phyloP scores from a whole-genome alignment of 2,329 filamentous ascomycete species.

The Pyrenophora tritici-repentis region DNA sequence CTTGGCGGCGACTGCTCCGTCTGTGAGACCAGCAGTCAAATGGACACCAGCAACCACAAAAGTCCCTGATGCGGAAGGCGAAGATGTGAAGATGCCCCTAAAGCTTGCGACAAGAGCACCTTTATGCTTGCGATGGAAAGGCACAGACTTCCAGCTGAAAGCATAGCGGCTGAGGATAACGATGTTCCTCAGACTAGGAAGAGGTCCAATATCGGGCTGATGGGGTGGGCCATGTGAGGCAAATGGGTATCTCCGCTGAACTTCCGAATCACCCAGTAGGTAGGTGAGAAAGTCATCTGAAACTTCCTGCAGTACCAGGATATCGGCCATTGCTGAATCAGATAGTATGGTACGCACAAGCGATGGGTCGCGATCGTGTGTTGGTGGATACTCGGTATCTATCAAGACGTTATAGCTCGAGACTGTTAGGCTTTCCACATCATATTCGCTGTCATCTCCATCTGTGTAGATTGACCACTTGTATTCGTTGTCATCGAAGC shows the following conservation, averaged over 20 bases:
- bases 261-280: constrained; percentile 54
- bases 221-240: constrained; percentile 62
- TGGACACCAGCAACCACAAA: constrained; percentile 64
- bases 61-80: constrained; percentile 24
- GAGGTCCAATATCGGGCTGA: constrained; percentile 58
- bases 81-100: constrained; percentile 38
- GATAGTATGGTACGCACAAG: constrained; percentile 45
- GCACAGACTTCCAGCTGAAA: constrained; percentile 62
- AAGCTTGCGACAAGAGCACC: constrained; percentile 59
- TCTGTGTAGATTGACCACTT: constrained; percentile 28
- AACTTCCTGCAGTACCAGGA: constrained; percentile 64
- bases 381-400: constrained; percentile 46
- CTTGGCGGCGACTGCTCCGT: constrained; percentile 63
- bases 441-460: background rate
- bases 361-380: constrained; percentile 45
- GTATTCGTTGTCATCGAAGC: constrained; percentile 28
- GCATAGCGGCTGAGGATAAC: constrained; percentile 62
- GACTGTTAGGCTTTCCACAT: constrained; percentile 32
- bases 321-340: constrained; percentile 40
- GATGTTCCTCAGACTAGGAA: constrained; percentile 65
- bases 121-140: constrained; percentile 62
- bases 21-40: constrained; percentile 64
- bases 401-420: constrained; percentile 54
- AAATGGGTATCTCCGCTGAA: constrained; percentile 60
- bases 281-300: constrained; percentile 66